These are phyloP conservation scores for Logfia minima DNA, from an alignment of 129 eudicot species.

Conservation along the genomic window DNA sequence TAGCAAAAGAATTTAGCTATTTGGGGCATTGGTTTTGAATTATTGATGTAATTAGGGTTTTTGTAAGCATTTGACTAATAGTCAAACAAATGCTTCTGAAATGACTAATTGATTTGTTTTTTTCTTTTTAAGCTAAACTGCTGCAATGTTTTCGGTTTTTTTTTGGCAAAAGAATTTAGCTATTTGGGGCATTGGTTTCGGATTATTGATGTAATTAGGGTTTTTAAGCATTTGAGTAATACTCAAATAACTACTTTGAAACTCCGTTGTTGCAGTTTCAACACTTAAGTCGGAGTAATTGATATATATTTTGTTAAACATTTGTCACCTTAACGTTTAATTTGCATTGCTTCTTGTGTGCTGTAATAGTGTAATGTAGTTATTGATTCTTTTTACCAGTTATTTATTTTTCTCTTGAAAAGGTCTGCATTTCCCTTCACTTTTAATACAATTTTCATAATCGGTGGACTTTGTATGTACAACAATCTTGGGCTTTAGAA, in stretches of 20 bases:
- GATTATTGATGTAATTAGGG: background rate
- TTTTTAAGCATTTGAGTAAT: background rate
- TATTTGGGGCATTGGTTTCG: background rate
- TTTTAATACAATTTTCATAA: background rate
- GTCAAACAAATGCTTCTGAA: background rate
- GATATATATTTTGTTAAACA: background rate
- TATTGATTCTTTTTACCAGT: background rate
- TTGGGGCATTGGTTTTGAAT: background rate
- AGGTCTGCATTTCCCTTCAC: background rate
- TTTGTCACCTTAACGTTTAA: background rate
- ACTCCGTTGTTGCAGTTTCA: background rate
- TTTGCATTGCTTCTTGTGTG: background rate
- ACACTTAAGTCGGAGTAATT: background rate
- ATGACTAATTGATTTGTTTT: background rate
- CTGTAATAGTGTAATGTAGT: background rate
- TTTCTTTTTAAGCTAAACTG: background rate
- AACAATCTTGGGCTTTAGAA: background rate
- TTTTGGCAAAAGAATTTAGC: background rate
- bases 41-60: constrained; percentile 8
- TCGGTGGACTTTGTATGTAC: background rate
- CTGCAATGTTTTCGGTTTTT: background rate
- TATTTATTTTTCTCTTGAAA: background rate
- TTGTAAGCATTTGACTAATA: constrained; percentile 1
- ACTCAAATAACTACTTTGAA: background rate
- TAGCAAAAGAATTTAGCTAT: background rate